Evolutionary conservation across 805 yeast species (phyloP).

Genomic region (Cyberlindnera maclurae): DNA sequence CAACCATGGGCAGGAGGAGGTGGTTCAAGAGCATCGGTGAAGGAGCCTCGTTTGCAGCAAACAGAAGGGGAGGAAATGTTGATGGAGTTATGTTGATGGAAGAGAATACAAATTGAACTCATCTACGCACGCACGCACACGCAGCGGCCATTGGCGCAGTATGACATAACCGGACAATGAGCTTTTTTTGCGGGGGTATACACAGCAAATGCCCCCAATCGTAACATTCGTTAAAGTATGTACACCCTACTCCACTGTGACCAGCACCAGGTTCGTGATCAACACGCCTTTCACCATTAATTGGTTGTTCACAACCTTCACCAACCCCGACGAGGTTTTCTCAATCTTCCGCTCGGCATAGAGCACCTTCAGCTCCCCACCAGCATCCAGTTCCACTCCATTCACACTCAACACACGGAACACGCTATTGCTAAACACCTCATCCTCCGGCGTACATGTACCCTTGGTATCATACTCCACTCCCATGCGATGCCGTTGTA

Average conservation of each 20-base stretch:
- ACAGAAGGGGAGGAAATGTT: too few species aligned
- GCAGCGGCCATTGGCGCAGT: too few species aligned
- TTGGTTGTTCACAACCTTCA: conserved; percentile 4
- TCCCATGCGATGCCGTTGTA: not conserved
- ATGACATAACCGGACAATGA: too few species aligned
- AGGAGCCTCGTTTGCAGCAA: too few species aligned
- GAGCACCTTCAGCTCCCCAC: not conserved
- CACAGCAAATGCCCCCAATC: too few species aligned
- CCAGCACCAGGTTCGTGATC: conserved; percentile 10
- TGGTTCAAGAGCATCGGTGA: conserved; percentile 10
- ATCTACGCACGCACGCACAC: too few species aligned
- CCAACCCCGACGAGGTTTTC: not conserved
- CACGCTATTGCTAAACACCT: conserved; percentile 10
- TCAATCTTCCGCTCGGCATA: not conserved
- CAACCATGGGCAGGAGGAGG: conserved; percentile 13
- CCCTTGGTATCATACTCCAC: conserved; percentile 3
- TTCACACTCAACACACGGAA: conserved; percentile 17
- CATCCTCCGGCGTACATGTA: conserved; percentile 9
- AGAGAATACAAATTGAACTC: too few species aligned
- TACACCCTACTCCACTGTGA: not conserved
- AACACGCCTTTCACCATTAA: conserved; percentile 9
- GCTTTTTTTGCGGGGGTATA: too few species aligned
- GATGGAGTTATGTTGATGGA: too few species aligned
- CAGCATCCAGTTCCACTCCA: conserved; percentile 12
- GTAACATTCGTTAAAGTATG: too few species aligned